phyloP scores from a whole-genome alignment of 1,284 basidiomycete genomes.

The Gomphus bonarii region DNA sequence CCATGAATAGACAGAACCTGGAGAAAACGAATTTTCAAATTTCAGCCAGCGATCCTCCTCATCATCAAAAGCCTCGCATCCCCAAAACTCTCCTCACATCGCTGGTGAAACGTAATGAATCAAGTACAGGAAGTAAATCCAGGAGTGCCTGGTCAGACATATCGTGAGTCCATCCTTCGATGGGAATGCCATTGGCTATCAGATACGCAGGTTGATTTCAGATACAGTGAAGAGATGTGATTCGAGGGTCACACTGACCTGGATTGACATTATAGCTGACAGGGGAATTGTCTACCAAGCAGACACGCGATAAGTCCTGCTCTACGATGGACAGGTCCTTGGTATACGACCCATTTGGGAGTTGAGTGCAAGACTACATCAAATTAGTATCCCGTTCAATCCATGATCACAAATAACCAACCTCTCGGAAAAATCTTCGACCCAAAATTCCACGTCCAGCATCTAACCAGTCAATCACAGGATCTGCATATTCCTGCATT shows the following conservation, averaged over 20 bases:
- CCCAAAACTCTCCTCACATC: conserved; percentile 93
- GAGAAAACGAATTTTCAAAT: background rate
- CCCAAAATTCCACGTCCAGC: conserved; percentile 85
- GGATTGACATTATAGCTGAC: conserved; percentile 88
- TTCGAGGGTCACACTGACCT: conserved; percentile 43
- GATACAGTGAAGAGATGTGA: background rate
- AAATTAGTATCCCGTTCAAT: background rate
- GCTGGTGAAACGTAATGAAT: conserved; percentile 90
- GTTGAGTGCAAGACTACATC: conserved; percentile 79
- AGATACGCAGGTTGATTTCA: conserved; percentile 1
- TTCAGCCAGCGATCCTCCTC: background rate
- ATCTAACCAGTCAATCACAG: conserved; percentile 99
- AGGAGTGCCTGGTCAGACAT: conserved; percentile 94
- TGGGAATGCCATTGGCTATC: conserved; percentile 92
- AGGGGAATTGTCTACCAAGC: conserved; percentile 95
- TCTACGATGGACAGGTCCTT: conserved; percentile 90
- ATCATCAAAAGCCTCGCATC: conserved; percentile 46
- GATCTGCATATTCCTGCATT: conserved; percentile 98
- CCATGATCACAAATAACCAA: conserved; percentile 26
- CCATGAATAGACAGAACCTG: background rate
- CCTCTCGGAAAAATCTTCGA: conserved; percentile 87
- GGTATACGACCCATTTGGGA: conserved; percentile 88
- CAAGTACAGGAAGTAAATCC: conserved; percentile 90
- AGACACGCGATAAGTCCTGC: conserved; percentile 81
- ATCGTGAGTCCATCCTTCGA: conserved; percentile 98